Conservation (phyloP, 2,329 filamentous ascomycete genomes). For the Tympanopsis confertula region DNA sequence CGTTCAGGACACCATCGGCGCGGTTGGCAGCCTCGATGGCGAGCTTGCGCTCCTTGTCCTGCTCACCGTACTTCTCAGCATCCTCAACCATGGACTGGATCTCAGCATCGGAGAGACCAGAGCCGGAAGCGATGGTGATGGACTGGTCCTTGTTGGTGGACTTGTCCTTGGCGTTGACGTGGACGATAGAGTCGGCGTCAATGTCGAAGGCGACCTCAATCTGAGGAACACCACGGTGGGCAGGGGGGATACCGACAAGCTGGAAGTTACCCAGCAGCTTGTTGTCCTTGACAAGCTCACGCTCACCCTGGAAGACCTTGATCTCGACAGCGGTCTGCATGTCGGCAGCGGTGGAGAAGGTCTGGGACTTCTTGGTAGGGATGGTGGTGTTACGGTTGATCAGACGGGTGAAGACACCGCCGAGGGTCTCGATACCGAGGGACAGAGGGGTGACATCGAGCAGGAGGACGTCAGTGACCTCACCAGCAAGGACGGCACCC, state of each 20-base stretch:
- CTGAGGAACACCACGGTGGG: neutral
- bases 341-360: neutral
- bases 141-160: constrained; percentile 30
- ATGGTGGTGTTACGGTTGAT: neutral
- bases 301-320: neutral
- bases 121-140: constrained; percentile 58
- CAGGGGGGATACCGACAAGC: neutral
- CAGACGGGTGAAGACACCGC: neutral
- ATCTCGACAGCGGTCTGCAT: neutral
- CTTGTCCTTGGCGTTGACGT: neutral
- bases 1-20: constrained; percentile 56
- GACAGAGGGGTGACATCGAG: neutral
- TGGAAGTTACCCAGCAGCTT: neutral
- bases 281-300: neutral
- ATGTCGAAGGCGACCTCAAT: neutral
- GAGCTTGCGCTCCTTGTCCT: constrained; percentile 56
- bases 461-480: neutral
- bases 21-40: constrained; percentile 60
- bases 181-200: neutral
- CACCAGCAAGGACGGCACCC: neutral
- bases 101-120: constrained; percentile 53
- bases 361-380: neutral
- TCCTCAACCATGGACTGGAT: constrained; percentile 59
- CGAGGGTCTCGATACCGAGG: neutral
- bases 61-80: constrained; percentile 53